Base-by-base conservation (phyloP, 164 flowering plant genomes). In the Tinospora cordifolia region DNA sequence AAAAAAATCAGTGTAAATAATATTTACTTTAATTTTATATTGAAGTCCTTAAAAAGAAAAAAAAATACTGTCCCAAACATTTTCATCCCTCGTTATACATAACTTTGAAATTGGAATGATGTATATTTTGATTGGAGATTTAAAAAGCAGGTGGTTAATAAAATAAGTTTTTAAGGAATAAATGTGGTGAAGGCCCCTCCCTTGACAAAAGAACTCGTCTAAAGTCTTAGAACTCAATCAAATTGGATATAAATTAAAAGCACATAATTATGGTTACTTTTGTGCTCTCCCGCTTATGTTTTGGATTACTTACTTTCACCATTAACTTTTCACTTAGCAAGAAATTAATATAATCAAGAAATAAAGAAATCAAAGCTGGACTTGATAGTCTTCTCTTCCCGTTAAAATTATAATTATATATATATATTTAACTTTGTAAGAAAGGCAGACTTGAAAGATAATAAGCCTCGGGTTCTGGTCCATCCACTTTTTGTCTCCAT, bases 401-500 rank as follows among this genome's bases (percentile, higher is more conserved):
- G 27, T 51, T 24, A 46, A 66, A 44, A 41, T 51, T 51, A 51
- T 51, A 2, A 1, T 51, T n/a, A n/a, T 17, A 6, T 2, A 46
- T 46, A 46, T 10, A 10, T 46, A 4, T 25, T 46, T 49, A 3
- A 24, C n/a, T 30, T 51, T 57, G 24, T 8, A 14, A 5, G 63
- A 24, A 10, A n/a, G 59, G n/a, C n/a, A n/a, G n/a, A n/a, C 59
- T 10, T 0, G 63, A 10, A 36, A 26, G 26, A n/a, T n/a, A n/a
- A 67, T 38, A 51, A 54, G 57, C 71, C 71, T 68, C 71, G 63
- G 17, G 71, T 68, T 54, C 47, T 24, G 71, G 22, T 22, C 71
- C 70, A n/a, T n/a, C 44, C 24, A 68, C 44, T 36, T 68, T 34
- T 68, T 68, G 63, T 68, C 71, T 68, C 44, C 46, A n/a, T n/a